phyloP scores from a whole-genome alignment of 73 alveolate species.

The Urostyla sp. region DNA sequence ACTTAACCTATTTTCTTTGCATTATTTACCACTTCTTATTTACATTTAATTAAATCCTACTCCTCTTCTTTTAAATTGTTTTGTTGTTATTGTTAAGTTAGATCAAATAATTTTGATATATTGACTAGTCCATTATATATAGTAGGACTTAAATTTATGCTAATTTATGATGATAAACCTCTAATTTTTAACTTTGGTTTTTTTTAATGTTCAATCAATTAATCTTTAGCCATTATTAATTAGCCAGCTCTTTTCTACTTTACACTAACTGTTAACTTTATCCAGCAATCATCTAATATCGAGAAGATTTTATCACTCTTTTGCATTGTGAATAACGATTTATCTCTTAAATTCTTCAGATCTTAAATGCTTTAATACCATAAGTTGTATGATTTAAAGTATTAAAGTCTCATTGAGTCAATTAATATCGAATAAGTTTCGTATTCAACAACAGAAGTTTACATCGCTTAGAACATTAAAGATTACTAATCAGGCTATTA shows the following conservation, averaged over 20 bases:
- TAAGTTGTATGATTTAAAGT: neutral
- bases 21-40: neutral
- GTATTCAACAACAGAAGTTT: conserved; percentile 26
- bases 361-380: conserved; percentile 20
- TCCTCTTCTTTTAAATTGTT: neutral
- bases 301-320: conserved; percentile 1
- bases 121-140: conserved; percentile 42
- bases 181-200: neutral
- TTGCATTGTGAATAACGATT: neutral
- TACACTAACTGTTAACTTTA: neutral
- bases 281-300: conserved; percentile 42
- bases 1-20: conserved; percentile 25
- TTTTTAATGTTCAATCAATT: neutral
- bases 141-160: conserved; percentile 17
- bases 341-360: conserved; percentile 30
- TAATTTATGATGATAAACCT: conserved; percentile 20
- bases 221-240: conserved; percentile 14
- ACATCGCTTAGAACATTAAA: too few relatives aligned
- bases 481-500: too few relatives aligned
- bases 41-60: neutral
- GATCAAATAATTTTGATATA: neutral
- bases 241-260: conserved; percentile 29
- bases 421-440: conserved; percentile 6
- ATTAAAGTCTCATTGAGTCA: conserved; percentile 32
- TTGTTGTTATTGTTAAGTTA: neutral